Conservation (phyloP, 139 green algal species). For the Micromonas pusilla region DNA sequence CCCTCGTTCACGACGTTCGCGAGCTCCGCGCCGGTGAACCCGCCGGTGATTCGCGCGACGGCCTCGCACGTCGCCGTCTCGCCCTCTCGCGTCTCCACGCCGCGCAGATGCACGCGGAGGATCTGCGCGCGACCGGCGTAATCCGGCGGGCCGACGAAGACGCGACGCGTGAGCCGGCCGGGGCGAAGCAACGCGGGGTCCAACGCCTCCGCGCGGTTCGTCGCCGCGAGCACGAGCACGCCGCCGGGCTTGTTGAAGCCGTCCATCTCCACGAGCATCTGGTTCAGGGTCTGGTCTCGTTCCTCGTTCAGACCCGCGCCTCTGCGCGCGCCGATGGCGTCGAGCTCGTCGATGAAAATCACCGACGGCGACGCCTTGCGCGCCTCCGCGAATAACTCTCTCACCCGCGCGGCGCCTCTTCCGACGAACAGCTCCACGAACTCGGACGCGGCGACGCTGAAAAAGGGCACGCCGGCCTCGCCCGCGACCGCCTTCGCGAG, state of each 20-base stretch:
- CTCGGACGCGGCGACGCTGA: slow-evolving; percentile 81
- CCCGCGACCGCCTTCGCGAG: slow-evolving; percentile 48
- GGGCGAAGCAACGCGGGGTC: slow-evolving; percentile 22
- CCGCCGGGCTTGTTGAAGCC: slow-evolving; percentile 37
- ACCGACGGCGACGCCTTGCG: slow-evolving; percentile 70
- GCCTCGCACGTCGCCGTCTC: not conserved
- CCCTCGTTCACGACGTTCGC: slow-evolving; percentile 34
- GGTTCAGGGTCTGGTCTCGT: slow-evolving; percentile 85
- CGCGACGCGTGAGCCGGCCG: slow-evolving; percentile 36
- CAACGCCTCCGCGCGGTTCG: slow-evolving; percentile 37
- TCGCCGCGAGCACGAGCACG: slow-evolving; percentile 47
- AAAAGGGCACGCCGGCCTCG: slow-evolving; percentile 76
- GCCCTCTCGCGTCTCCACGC: slow-evolving; percentile 11
- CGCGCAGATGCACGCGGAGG: slow-evolving; percentile 39
- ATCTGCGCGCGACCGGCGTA: slow-evolving; percentile 38
- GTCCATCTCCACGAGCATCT: slow-evolving; percentile 77
- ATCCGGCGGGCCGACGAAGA: slow-evolving; percentile 40
- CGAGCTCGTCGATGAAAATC: slow-evolving; percentile 99
- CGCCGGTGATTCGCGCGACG: slow-evolving; percentile 12
- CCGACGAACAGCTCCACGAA: slow-evolving; percentile 99
- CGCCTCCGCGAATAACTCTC: slow-evolving; percentile 93
- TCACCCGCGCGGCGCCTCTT: slow-evolving; percentile 76
- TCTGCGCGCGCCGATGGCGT: slow-evolving; percentile 66
- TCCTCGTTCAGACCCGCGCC: slow-evolving; percentile 91
- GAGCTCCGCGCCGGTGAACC: slow-evolving; percentile 34